Evolutionary conservation across 208 protist genomes (phyloP).

Genomic region (Trypanosomatidae sp.): DNA sequence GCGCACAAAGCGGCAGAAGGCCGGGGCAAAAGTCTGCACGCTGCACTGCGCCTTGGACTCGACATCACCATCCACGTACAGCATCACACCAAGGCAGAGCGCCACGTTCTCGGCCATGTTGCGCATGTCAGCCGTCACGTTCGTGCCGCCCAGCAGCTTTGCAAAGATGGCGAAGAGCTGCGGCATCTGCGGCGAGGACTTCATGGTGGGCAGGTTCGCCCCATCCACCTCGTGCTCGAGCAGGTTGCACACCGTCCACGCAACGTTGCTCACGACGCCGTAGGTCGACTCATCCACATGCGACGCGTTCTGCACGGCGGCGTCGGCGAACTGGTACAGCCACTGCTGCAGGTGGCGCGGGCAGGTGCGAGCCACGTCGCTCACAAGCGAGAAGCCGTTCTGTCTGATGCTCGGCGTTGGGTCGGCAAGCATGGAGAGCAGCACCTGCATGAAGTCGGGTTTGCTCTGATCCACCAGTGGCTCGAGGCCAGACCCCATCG

Average conservation of each 20-base stretch:
- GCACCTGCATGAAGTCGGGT: slow-evolving; percentile 53
- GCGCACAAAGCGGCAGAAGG: slow-evolving; percentile 77
- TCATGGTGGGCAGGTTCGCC: slow-evolving; percentile 44
- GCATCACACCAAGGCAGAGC: slow-evolving; percentile 71
- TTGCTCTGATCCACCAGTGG: slow-evolving; percentile 52
- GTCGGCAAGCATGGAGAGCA: slow-evolving; percentile 53
- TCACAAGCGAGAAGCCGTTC: slow-evolving; percentile 77
- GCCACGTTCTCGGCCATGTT: slow-evolving; percentile 88
- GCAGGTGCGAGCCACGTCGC: slow-evolving; percentile 59
- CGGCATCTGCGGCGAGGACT: slow-evolving; percentile 30
- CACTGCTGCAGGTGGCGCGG: slow-evolving; percentile 52
- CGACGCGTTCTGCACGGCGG: slow-evolving; percentile 48
- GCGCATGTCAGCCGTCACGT: slow-evolving; percentile 66
- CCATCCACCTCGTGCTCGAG: slow-evolving; percentile 74
- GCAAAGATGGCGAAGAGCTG: slow-evolving; percentile 62
- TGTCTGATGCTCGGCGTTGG: slow-evolving; percentile 55
- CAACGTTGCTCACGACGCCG: slow-evolving; percentile 72
- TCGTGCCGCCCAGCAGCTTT: slow-evolving; percentile 26
- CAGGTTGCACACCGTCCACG: slow-evolving; percentile 78
- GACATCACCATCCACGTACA: slow-evolving; percentile 57
- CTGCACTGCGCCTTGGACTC: slow-evolving; percentile 41
- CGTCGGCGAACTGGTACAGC: slow-evolving; percentile 44
- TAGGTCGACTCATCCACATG: slow-evolving; percentile 46
- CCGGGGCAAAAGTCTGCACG: slow-evolving; percentile 43
- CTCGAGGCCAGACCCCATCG: slow-evolving; percentile 65